Evolutionary conservation across 495 filamentous ascomycete species (phyloP), one percentile per base, ranked within the genome.

Genomic region (Aspergillus nidulans): DNA sequence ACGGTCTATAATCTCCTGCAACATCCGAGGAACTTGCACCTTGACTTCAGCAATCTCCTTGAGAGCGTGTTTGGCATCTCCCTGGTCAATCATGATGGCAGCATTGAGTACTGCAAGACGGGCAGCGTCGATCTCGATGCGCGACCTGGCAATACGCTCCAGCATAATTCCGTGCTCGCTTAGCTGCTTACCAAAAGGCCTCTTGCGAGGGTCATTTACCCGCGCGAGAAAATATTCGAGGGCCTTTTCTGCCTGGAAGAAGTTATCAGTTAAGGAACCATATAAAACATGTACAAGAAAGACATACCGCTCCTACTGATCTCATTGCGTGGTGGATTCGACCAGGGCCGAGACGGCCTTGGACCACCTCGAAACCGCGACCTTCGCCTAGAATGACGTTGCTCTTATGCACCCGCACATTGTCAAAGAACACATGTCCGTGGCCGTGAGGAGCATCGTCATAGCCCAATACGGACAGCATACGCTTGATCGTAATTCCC

Each of bases 11-110:
- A 69, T 23, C 65, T 74, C 59, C 63, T 19, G 19, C 7, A 41
- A 21, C 39, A 41, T 41, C 6, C 16, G 16, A 2, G 39, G 10
- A 63, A 77, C 1, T 63, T 76, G 10, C 57, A 62, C 45, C 16
- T 77, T 18, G 63, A 81, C 44, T 66, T 81, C 44, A 69, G 80
- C 63, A 4, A 50, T 0, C 28, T 63, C 26, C 60, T 81, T 38
- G 77, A 75, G 43, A 80, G 39, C 39, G 13, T 41, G 16, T 10
- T 41, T 41, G 10, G 39, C 39, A 21, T 41, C 19, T 3, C 39
- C 39, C 19, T 41, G 39, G 32, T 41, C 39, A 16, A 41, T 41
- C 39, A 41, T 41, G 39, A 41, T 41, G 39, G 39, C 39, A 12
- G 39, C 39, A 16, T 41, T 41, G 16, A 41, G 39, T 6, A 41